phyloP scores from a whole-genome alignment of 768 basidiomycete genomes.

The Leucocoprinus sp. region DNA sequence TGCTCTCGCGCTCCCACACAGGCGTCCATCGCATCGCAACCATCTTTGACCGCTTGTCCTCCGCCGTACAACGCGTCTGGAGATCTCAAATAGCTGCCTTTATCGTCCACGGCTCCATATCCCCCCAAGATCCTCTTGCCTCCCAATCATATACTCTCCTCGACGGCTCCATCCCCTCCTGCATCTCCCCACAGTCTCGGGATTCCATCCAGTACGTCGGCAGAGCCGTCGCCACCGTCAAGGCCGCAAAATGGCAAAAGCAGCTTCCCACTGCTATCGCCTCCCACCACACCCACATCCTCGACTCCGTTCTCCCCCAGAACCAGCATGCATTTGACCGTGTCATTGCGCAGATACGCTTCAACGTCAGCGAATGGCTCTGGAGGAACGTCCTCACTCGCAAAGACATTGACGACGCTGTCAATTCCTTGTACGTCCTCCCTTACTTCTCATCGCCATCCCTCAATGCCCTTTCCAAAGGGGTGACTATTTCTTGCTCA shows the following conservation, averaged over 20 bases:
- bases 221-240: constrained; percentile 78
- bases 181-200: constrained; percentile 60
- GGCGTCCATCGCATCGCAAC: constrained; percentile 71
- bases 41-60: constrained; percentile 63
- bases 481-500: constrained; percentile 79
- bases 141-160: constrained; percentile 51
- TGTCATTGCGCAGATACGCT: constrained; percentile 66
- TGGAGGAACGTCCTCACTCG: constrained; percentile 85
- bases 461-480: constrained; percentile 29
- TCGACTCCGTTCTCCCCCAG: constrained; percentile 64
- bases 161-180: constrained; percentile 65
- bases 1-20: constrained; percentile 62
- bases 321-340: constrained; percentile 72
- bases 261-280: constrained; percentile 66
- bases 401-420: constrained; percentile 74
- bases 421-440: constrained; percentile 71
- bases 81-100: constrained; percentile 76
- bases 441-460: too few species aligned
- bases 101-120: constrained; percentile 68
- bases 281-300: constrained; percentile 51
- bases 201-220: constrained; percentile 86
- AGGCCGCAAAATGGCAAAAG: constrained; percentile 69
- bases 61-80: constrained; percentile 78
- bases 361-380: constrained; percentile 86
- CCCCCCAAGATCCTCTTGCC: constrained; percentile 60